Base-by-base conservation (phyloP, 2,329 filamentous ascomycete species). In the Penicillium sp. region DNA sequence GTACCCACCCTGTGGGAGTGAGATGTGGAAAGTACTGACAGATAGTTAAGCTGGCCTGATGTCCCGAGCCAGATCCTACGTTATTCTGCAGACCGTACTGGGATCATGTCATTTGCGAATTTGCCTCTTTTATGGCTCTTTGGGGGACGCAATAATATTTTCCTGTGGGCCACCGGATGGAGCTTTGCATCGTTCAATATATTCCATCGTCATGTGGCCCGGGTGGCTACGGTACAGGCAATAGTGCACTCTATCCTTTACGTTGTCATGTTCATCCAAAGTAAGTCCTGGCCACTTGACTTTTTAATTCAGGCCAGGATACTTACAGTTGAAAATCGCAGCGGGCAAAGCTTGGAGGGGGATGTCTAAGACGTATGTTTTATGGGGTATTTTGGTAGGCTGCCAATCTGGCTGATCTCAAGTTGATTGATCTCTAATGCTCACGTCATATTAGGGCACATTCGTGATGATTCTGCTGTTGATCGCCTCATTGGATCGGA, bases 81-180 rank as follows among this genome's bases (percentile, higher is more conserved):
- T 1, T 87, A 86, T 54, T 76, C 85, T 0, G 82, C 84, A 0
- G 85, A 88, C 59, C 80, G 87, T 10, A 86, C 85, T 0, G 86
- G 87, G 0, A 81, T 87, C 33, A 78, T 90, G 25, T 82, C 84
- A 0, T 83, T 86, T 62, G 83, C 82, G 4, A 87, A 87, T 60
- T 79, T 89, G 7, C 84, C 85, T 0, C 65, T 87, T 2, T 73
- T 89, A 0, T 89, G 86, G 85, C 70, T 89, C 0, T 89, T 90
- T 61, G 84, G 82, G 0, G 83, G 84, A 67, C 78, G 87, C 10
- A 90, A 90, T 60, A 88, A 90, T 50, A 65, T 86, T 0, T 78
- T 89, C 16, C 75, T 88, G 53, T 87, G 84, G 84, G 68, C 85
- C 0, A 89, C 87, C 0, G 87, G 87, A 0, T 90, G 87, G 86